These are phyloP conservation scores for Astrephomene gubernaculifera DNA, from an alignment of 139 green algal genomes.

Conservation along the genomic window DNA sequence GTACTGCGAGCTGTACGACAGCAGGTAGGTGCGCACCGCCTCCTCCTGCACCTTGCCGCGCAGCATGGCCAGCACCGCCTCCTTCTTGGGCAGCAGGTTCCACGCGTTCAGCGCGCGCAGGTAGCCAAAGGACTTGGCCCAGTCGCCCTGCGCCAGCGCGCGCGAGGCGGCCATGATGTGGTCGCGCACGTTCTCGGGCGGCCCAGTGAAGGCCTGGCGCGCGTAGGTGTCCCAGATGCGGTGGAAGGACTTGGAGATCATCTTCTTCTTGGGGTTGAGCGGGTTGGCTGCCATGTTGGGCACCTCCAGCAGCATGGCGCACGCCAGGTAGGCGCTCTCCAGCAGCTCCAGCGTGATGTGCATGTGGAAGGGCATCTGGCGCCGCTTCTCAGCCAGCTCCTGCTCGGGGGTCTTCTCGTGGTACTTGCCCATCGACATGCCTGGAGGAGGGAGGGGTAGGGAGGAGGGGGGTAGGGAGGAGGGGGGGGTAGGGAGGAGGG, in stretches of 20 bases:
- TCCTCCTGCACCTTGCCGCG: constrained; percentile 86
- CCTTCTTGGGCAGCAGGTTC: constrained; percentile 82
- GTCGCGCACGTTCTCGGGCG: constrained; percentile 98
- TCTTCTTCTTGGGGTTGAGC: constrained; percentile 73
- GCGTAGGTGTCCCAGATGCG: constrained; percentile 96
- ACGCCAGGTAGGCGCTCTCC: constrained; percentile 93
- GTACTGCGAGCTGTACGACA: constrained; percentile 90
- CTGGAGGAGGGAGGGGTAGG: constrained; percentile 56
- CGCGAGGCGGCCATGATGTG: constrained; percentile 93
- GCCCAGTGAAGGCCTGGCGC: constrained; percentile 82
- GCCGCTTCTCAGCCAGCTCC: constrained; percentile 95
- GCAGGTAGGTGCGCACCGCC: constrained; percentile 94
- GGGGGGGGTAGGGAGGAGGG: not conserved
- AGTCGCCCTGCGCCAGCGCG: constrained; percentile 88
- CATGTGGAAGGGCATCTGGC: constrained; percentile 99
- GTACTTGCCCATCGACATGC: constrained; percentile 78
- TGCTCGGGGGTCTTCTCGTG: constrained; percentile 93
- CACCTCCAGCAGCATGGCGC: constrained; percentile 96
- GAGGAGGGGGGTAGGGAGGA: not conserved
- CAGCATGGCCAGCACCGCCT: constrained; percentile 50
- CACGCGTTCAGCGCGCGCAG: constrained; percentile 79
- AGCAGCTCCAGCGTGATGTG: constrained; percentile 98
- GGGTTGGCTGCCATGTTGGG: constrained; percentile 87
- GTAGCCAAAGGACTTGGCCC: constrained; percentile 79
- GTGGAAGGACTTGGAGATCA: constrained; percentile 88